Conservation (phyloP, 2,329 filamentous ascomycete species). For the Colletotrichum neosansevieriae region DNA sequence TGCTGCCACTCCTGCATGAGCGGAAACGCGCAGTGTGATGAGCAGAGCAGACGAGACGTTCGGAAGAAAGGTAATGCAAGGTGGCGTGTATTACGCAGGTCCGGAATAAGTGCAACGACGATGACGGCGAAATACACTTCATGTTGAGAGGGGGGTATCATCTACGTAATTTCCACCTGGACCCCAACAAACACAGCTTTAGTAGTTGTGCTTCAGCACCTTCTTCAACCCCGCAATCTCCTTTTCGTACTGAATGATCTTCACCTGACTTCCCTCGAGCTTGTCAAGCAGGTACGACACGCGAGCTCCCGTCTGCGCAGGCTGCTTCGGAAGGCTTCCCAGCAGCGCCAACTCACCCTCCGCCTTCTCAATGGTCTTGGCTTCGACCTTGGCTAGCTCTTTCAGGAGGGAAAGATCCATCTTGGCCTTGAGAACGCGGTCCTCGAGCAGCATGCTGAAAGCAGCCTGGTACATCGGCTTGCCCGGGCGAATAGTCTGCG, state of each 20-base stretch:
- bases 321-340: constrained; percentile 77
- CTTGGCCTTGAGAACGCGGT: constrained; percentile 78
- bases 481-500: constrained; percentile 81
- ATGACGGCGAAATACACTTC: too few relatives aligned
- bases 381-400: constrained; percentile 79
- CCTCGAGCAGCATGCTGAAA: constrained; percentile 78
- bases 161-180: background rate
- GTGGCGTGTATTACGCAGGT: too few relatives aligned
- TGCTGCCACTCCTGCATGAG: too few relatives aligned
- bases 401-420: constrained; percentile 78
- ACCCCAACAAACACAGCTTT: background rate
- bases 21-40: too few relatives aligned
- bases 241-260: constrained; percentile 78
- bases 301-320: constrained; percentile 74
- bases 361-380: constrained; percentile 79
- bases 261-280: constrained; percentile 78
- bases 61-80: too few relatives aligned
- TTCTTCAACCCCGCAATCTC: constrained; percentile 81
- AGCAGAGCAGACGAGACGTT: too few relatives aligned
- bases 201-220: constrained; percentile 61
- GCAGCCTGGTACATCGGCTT: constrained; percentile 89
- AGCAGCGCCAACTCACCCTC: constrained; percentile 82
- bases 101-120: too few relatives aligned
- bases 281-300: constrained; percentile 81
- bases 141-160: constrained; percentile 6